Evolutionary conservation across 352 stramenopile genomes (phyloP).

Genomic region (Pythium biforme): DNA sequence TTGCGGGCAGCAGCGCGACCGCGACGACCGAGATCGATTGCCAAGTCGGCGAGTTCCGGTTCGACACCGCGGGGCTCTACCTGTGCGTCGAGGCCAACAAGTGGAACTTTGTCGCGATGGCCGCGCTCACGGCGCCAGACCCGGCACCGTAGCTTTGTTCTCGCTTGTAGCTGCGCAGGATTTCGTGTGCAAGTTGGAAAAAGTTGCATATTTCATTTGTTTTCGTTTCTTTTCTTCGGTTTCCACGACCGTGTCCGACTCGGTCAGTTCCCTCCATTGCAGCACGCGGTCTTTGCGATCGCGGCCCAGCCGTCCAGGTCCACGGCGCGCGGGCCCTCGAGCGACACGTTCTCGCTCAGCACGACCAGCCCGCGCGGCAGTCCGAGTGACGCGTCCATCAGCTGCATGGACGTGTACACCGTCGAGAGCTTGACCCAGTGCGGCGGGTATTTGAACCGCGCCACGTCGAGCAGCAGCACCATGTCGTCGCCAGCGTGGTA

Average conservation of each 20-base stretch:
- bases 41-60: conserved; percentile 30
- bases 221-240: not conserved
- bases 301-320: not conserved
- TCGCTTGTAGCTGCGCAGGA: not conserved
- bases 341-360: conserved; percentile 33
- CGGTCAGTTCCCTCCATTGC: not conserved
- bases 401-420: conserved; percentile 15
- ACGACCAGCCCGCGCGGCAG: conserved; percentile 36
- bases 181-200: not conserved
- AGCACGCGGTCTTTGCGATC: conserved; percentile 5
- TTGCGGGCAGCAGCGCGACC: conserved; percentile 15
- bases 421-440: conserved; percentile 16
- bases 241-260: not conserved
- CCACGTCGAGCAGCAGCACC: conserved; percentile 96
- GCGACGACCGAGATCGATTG: conserved; percentile 14
- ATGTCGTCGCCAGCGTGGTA: conserved; percentile 91
- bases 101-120: conserved; percentile 12
- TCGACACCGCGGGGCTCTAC: conserved; percentile 24
- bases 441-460: conserved; percentile 96
- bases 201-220: not conserved
- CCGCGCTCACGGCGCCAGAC: not conserved
- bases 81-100: conserved; percentile 21
- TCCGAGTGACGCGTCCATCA: conserved; percentile 3
- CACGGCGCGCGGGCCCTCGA: conserved; percentile 4
- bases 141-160: not conserved